Evolutionary conservation across 805 yeast species (phyloP).

Genomic region (Kluyveromyces wickerhamii): DNA sequence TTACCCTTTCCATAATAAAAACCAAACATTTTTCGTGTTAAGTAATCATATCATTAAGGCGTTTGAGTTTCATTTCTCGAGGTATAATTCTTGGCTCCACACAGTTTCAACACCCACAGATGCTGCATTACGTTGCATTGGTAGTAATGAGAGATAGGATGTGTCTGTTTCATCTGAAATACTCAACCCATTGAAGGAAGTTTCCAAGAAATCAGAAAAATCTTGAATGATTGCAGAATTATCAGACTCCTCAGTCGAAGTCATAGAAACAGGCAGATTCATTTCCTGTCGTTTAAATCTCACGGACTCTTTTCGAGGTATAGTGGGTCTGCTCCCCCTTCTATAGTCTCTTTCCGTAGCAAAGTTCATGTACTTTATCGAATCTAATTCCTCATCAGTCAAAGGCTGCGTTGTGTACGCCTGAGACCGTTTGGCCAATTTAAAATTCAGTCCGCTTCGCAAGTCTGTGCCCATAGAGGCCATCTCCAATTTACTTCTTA

Average conservation of each 20-base stretch:
- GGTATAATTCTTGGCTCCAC: not conserved
- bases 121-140: not conserved
- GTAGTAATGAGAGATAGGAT: not conserved
- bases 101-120: not conserved
- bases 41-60: no score
- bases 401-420: conserved; percentile 3
- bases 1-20: not conserved
- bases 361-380: conserved; percentile 3
- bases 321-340: conserved; percentile 1
- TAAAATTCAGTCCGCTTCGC: no score
- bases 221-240: conserved; percentile 2
- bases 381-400: conserved; percentile 2
- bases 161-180: conserved; percentile 3
- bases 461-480: no score
- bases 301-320: not conserved
- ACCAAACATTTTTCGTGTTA: conserved; percentile 1
- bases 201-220: conserved; percentile 2
- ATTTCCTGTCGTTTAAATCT: not conserved
- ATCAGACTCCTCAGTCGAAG: not conserved
- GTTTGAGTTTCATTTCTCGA: not conserved
- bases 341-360: conserved; percentile 2
- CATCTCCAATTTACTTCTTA: not conserved
- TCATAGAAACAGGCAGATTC: not conserved
- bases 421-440: not conserved
- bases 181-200: conserved; percentile 1